These are phyloP conservation scores for Gossypium stocksii DNA, from an alignment of 345 rosid genomes.

Conservation along the genomic window DNA sequence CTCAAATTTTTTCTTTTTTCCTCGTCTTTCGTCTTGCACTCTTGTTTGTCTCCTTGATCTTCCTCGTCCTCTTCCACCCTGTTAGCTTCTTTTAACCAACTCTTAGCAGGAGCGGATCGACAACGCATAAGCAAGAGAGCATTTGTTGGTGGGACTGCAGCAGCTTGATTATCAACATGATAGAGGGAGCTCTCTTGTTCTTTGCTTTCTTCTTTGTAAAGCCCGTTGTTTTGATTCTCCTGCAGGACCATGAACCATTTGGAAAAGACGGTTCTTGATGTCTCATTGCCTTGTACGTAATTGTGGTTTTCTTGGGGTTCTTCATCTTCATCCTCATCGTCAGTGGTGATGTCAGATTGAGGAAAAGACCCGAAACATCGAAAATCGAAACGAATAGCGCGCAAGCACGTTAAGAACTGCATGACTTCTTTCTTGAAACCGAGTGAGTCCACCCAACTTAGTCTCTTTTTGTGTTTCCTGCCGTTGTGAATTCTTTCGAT, in stretches of 20 bases:
- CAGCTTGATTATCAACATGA: conserved; percentile 22
- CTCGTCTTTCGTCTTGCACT: conserved; percentile 13
- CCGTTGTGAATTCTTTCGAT: conserved; percentile 52
- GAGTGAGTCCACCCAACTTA: conserved; percentile 45
- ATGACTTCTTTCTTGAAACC: conserved; percentile 68
- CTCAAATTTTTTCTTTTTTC: conserved; percentile 40
- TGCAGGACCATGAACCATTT: conserved; percentile 77
- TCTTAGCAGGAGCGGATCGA: conserved; percentile 75
- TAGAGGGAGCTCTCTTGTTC: conserved; percentile 10
- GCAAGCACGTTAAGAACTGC: conserved; percentile 68
- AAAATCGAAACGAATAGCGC: conserved; percentile 51
- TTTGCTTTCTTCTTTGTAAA: conserved; percentile 20
- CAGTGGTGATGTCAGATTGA: conserved; percentile 35
- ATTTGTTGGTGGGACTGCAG: conserved; percentile 69
- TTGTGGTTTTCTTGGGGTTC: conserved; percentile 7
- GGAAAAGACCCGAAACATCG: conserved; percentile 69
- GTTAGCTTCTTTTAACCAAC: conserved; percentile 39
- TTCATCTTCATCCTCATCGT: conserved; percentile 48
- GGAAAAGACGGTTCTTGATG: conserved; percentile 59
- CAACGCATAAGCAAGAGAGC: conserved; percentile 79
- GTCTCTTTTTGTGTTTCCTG: conserved; percentile 33
- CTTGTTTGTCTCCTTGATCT: conserved; percentile 12
- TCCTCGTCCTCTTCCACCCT: conserved; percentile 21
- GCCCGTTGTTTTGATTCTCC: conserved; percentile 35
- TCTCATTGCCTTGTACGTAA: conserved; percentile 17